A percentile compares a stretch with the other conserved stretches of the same genome.
phyloP scores from a whole-genome alignment of 805 yeast genomes.

The Candida hispaniensis region DNA sequence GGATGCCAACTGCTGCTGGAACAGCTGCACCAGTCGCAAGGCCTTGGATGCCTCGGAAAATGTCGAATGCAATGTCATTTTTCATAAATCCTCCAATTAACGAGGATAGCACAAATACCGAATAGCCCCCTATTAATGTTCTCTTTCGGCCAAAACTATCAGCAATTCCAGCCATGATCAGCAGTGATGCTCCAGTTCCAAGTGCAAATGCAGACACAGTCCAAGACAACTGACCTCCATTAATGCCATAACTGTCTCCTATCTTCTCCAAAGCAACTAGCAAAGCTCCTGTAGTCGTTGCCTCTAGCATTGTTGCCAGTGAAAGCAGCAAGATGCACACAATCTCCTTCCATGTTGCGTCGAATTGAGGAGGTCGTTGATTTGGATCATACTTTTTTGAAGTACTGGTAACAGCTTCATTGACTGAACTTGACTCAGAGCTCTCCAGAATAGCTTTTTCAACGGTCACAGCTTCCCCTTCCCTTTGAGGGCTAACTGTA shows the following conservation, averaged over 20 bases:
- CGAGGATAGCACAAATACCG: constrained; percentile 28
- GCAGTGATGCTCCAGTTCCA: constrained; percentile 36
- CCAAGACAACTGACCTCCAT: constrained; percentile 39
- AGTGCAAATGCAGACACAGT: constrained; percentile 33
- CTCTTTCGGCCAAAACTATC: constrained; percentile 39
- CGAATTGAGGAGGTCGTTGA: no score
- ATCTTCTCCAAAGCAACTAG: constrained; percentile 32
- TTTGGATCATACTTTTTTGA: no score
- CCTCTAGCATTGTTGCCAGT: constrained; percentile 35
- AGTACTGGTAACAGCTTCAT: no score
- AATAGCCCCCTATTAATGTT: constrained; percentile 31
- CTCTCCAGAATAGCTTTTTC: no score
- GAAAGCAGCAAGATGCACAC: constrained; percentile 29
- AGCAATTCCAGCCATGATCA: constrained; percentile 39
- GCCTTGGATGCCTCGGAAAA: constrained; percentile 39
- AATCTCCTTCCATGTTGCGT: constrained; percentile 23
- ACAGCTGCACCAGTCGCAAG: constrained; percentile 36
- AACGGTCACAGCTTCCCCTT: no score
- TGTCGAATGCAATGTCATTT: constrained; percentile 30
- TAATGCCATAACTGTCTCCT: constrained; percentile 30
- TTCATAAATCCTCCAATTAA: constrained; percentile 24
- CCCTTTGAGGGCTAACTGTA: no score
- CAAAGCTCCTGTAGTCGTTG: constrained; percentile 31
- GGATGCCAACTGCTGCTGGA: constrained; percentile 40
- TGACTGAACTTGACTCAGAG: no score